Conservation (phyloP, 495 filamentous ascomycete species). For the Hyaloscypha finlandica region DNA sequence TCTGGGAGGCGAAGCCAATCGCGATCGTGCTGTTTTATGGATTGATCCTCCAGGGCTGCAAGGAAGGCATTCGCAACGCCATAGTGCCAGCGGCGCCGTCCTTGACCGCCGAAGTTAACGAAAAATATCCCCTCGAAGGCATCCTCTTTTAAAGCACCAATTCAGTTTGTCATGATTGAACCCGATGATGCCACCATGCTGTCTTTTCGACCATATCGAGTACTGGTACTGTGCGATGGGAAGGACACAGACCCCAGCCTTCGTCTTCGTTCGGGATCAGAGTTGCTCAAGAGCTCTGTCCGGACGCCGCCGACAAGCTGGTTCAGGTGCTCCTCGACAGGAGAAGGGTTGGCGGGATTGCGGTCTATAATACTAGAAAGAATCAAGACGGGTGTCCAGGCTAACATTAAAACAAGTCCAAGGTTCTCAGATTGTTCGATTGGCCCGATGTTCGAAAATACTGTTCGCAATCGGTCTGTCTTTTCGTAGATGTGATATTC, state of each 20-base stretch:
- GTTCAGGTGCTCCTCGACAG: not conserved
- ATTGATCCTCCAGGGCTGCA: not conserved
- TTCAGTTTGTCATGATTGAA: too few species aligned
- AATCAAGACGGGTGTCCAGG: conserved; percentile 4
- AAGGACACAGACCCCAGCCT: too few species aligned
- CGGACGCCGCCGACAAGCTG: not conserved
- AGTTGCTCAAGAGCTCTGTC: too few species aligned
- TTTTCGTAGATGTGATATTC: too few species aligned
- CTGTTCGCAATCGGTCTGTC: not conserved
- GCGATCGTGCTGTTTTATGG: too few species aligned
- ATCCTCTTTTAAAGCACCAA: too few species aligned
- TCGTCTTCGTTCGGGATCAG: too few species aligned
- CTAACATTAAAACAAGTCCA: not conserved
- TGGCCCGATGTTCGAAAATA: not conserved
- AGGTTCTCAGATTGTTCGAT: not conserved
- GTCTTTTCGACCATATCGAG: too few species aligned
- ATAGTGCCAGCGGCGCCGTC: not conserved
- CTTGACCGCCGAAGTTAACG: not conserved
- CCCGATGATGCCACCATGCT: too few species aligned
- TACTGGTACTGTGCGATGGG: too few species aligned
- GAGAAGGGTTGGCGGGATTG: not conserved
- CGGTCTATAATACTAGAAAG: not conserved
- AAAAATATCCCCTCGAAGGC: too few species aligned
- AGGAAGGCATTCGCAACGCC: conserved; percentile 1
- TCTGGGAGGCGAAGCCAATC: too few species aligned